Conservation (phyloP, 2,329 filamentous ascomycete species). For the Cercospora nicotianae region DNA sequence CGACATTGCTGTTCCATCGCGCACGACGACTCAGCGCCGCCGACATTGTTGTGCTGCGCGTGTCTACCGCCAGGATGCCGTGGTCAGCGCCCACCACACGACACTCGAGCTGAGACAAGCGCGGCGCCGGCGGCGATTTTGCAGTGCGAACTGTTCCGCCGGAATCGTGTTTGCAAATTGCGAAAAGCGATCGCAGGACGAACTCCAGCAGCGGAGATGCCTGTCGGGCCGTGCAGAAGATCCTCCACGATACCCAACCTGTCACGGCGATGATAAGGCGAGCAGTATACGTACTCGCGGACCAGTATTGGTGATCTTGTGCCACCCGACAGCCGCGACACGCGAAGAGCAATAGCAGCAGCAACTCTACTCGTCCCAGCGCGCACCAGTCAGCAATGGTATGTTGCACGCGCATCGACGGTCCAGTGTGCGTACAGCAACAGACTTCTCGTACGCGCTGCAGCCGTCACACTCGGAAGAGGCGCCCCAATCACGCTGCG, state of each 20-base stretch:
- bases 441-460: conserved; percentile 7
- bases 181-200: not conserved
- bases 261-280: not conserved
- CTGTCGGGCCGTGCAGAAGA: not conserved
- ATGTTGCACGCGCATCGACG: not conserved
- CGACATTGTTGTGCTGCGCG: not conserved
- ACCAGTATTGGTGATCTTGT: not conserved
- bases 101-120: not conserved
- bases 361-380: not conserved
- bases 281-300: not conserved
- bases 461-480: conserved; percentile 6
- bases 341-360: not conserved
- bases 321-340: not conserved
- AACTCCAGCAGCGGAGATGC: not conserved
- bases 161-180: not conserved
- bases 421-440: not conserved
- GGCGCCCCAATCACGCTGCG: conserved; percentile 13
- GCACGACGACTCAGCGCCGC: not conserved
- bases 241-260: not conserved
- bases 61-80: not conserved
- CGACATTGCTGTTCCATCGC: not conserved
- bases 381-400: not conserved
- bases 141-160: not conserved
- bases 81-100: not conserved
- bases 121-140: not conserved